Conservation (phyloP, 148 eudicot genomes). For the Cornus kousa region DNA sequence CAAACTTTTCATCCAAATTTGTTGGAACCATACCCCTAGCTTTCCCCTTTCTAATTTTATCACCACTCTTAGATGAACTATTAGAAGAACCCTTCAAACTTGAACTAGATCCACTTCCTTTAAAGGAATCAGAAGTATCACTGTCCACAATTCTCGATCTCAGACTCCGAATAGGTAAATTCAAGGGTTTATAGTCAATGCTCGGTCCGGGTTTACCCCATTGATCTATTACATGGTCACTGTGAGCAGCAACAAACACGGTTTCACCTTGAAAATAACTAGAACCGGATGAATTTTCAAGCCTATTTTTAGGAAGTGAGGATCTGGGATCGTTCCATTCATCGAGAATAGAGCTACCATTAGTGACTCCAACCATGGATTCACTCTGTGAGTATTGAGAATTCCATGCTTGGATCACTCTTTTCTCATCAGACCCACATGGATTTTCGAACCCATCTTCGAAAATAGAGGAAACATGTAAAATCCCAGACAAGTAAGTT, state of each 20-base stretch:
- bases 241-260: constrained; percentile 26
- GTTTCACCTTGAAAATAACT: constrained; percentile 25
- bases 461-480: constrained; percentile 52
- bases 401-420: constrained; percentile 16
- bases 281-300: too few relatives aligned
- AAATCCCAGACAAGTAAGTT: constrained; percentile 29
- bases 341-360: constrained; percentile 4
- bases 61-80: constrained; percentile 14
- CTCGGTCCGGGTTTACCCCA: constrained; percentile 1
- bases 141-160: constrained; percentile 49
- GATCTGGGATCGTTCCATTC: constrained; percentile 21
- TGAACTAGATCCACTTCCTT: constrained; percentile 27
- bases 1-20: constrained; percentile 50
- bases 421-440: constrained; percentile 37
- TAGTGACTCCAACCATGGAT: too few relatives aligned
- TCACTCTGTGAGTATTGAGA: constrained; percentile 9
- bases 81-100: constrained; percentile 19
- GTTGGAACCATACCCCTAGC: constrained; percentile 35
- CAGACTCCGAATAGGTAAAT: constrained; percentile 71
- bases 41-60: constrained; percentile 20
- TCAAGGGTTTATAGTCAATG: constrained; percentile 41
- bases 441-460: constrained; percentile 43
- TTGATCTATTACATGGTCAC: constrained; percentile 29
- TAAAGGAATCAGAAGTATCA: constrained; percentile 30
- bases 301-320: neutral